Evolutionary conservation across 306 rosid species (phyloP), one percentile per base, ranked within the genome.

Genomic region (Corylus avellana): DNA sequence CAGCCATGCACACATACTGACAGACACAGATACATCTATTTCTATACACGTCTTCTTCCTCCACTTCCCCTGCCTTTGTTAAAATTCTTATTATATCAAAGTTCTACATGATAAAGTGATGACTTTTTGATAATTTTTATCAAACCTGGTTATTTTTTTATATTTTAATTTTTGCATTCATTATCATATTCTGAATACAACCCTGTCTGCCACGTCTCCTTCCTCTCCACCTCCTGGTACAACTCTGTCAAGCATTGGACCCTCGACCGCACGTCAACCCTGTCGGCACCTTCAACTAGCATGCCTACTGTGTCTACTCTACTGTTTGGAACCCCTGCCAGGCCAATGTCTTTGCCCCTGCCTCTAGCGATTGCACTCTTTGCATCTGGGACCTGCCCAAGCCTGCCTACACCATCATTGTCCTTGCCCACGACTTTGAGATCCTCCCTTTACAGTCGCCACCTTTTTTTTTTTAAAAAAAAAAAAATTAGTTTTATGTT

Each of bases 241-340:
- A 96, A 93, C 82, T 81, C 96, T 39, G 74, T 87, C 73, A 95
- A 95, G 87, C 90, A 92, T 53, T 92, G 96, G 98, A 93, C 97
- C 54, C 75, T 88, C 4, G 96, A 95, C 78, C 92, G 96, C 1
- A 94, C 95, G 7, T 84, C 96, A 22, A 22, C 56, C 83, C 88
- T 57, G 90, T 95, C 32, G 83, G 97, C 0, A 93, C 98, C 7
- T 95, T 93, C 83, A 91, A 91, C 75, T 97, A 93, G 50, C 99
- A 95, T 70, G 95, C 90, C 16, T 95, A 92, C 80, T 91, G 98
- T 79, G 96, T 95, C n/a, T 95, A 95, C 84, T 84, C 96, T 66
- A 74, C 98, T n/a, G 93, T 88, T 11, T 92, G 98, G 98, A 91
- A 95, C 74, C 98, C 98, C 3, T 92, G 98, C 37, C 98, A 91